Conservation (phyloP, 2,329 filamentous ascomycete genomes). For the Didymella exigua region DNA sequence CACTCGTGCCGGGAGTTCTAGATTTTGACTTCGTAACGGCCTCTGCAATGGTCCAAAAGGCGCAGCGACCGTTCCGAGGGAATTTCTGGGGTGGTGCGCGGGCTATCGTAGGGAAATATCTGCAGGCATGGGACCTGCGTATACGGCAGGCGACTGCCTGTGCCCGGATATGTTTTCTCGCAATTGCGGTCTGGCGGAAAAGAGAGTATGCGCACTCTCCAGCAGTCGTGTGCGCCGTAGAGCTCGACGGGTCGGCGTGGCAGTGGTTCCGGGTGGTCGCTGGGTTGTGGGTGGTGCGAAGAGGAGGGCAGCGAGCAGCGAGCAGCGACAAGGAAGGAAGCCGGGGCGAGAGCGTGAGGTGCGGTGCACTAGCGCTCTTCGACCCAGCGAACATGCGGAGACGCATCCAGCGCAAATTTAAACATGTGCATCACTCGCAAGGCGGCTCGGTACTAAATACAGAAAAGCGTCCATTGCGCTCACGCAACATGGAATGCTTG, state of each 20-base stretch:
- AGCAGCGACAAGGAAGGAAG: slow-evolving; percentile 14
- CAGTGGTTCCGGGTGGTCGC: slow-evolving; percentile 3
- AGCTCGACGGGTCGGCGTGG: slow-evolving; percentile 8
- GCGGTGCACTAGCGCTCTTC: slow-evolving; percentile 14
- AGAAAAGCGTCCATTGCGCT: no score
- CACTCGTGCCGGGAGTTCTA: slow-evolving; percentile 17
- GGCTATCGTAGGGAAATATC: slow-evolving; percentile 39
- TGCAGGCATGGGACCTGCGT: slow-evolving; percentile 40
- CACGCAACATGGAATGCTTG: no score
- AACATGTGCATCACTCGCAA: not conserved
- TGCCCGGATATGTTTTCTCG: slow-evolving; percentile 16
- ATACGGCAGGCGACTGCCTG: slow-evolving; percentile 31
- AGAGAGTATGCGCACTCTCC: not conserved
- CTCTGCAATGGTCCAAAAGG: not conserved
- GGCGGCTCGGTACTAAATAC: no score
- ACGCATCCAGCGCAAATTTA: slow-evolving; percentile 2
- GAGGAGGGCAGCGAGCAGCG: slow-evolving; percentile 9
- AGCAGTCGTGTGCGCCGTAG: not conserved
- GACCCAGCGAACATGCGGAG: slow-evolving; percentile 18
- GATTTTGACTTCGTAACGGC: slow-evolving; percentile 16
- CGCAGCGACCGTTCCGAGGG: slow-evolving; percentile 13
- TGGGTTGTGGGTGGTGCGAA: not conserved
- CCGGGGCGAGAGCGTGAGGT: slow-evolving; percentile 16
- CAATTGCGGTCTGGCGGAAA: not conserved
- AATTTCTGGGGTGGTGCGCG: slow-evolving; percentile 25